Evolutionary conservation across 352 stramenopile genomes (phyloP).

Genomic region (Globisporangium nodosum): DNA sequence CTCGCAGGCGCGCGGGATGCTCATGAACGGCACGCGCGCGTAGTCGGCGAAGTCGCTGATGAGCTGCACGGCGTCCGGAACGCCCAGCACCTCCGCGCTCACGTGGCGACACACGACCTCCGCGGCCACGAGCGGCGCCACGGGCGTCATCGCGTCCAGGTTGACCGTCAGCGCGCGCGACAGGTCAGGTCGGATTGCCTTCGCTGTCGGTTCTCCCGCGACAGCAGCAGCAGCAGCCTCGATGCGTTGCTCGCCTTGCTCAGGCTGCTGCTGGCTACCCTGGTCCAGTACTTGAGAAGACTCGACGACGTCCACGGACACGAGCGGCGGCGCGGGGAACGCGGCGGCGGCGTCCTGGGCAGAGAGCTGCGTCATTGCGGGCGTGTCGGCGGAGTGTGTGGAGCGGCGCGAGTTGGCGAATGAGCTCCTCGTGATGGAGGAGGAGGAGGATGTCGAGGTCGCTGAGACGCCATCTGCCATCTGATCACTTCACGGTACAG

Average conservation of each 20-base stretch:
- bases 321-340: too few species aligned
- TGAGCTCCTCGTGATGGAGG: background rate
- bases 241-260: background rate
- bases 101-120: slow-evolving; percentile 3
- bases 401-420: background rate
- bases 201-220: too few species aligned
- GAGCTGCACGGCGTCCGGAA: slow-evolving; percentile 3
- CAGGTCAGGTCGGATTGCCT: background rate
- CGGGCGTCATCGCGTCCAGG: background rate
- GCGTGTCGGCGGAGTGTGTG: background rate
- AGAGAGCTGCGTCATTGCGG: background rate
- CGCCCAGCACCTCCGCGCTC: background rate
- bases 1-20: slow-evolving; percentile 1
- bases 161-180: background rate
- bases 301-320: too few species aligned
- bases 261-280: background rate
- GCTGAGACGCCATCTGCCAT: too few species aligned
- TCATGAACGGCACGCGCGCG: background rate
- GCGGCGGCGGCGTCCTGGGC: too few species aligned
- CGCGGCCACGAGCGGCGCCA: background rate
- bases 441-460: too few species aligned
- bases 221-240: too few species aligned
- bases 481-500: too few species aligned
- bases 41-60: slow-evolving; percentile 11
- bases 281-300: background rate